phyloP scores from a whole-genome alignment of 345 rosid genomes.

The Carallia pectinifolia region DNA sequence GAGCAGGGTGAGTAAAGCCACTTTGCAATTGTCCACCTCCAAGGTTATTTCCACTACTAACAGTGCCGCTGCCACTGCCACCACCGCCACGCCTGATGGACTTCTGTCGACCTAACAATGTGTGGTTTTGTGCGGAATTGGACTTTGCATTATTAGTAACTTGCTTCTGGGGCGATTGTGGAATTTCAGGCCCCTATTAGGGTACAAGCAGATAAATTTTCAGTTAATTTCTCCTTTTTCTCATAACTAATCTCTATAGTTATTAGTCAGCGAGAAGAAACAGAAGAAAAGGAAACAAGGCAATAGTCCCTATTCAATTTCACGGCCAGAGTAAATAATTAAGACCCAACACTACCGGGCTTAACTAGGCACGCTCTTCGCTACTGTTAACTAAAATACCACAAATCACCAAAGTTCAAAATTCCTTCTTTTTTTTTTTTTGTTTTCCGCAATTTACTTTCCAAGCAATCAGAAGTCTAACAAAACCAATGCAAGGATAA shows the following conservation, averaged over 20 bases:
- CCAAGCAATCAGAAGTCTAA: slow-evolving; percentile 3
- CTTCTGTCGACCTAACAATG: slow-evolving; percentile 35
- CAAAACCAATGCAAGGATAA: background rate
- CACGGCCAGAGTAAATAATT: background rate
- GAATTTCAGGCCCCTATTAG: slow-evolving; percentile 31
- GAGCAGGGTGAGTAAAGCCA: slow-evolving; percentile 31
- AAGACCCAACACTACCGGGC: background rate
- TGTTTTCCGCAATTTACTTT: background rate
- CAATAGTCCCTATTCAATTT: background rate
- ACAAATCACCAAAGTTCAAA: too few relatives aligned
- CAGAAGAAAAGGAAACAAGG: background rate
- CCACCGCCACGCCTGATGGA: slow-evolving; percentile 36
- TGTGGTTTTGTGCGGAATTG: slow-evolving; percentile 31
- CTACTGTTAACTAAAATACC: background rate
- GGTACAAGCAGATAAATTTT: background rate
- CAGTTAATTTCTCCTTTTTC: background rate
- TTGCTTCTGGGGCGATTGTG: slow-evolving; percentile 36
- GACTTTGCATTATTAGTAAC: slow-evolving; percentile 32
- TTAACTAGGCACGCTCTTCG: background rate
- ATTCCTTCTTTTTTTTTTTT: background rate
- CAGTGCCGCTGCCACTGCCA: slow-evolving; percentile 3
- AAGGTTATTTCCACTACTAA: slow-evolving; percentile 1
- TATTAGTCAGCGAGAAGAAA: background rate
- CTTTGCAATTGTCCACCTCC: slow-evolving; percentile 35
- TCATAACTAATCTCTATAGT: background rate